phyloP scores from a whole-genome alignment of 2,329 filamentous ascomycete genomes.

The Geosmithia morbida region DNA sequence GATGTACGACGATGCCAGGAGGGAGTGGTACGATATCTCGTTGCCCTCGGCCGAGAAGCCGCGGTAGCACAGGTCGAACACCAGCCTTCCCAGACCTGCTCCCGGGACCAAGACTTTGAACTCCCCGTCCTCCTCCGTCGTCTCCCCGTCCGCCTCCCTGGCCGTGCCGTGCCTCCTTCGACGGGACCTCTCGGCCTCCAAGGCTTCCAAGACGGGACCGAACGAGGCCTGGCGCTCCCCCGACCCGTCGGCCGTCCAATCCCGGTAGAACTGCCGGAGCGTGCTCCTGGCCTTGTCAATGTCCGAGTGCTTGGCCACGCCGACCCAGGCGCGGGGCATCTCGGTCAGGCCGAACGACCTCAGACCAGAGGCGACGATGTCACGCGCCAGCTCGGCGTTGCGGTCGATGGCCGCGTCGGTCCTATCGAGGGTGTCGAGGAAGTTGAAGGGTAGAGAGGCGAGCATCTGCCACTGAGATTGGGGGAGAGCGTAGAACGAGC shows the following conservation, averaged over 20 bases:
- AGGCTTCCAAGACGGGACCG: slow-evolving; percentile 51
- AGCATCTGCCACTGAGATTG: slow-evolving; percentile 73
- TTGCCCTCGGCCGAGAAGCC: slow-evolving; percentile 78
- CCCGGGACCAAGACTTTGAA: slow-evolving; percentile 73
- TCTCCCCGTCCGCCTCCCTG: slow-evolving; percentile 13
- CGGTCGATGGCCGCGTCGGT: slow-evolving; percentile 80
- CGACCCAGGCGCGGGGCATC: slow-evolving; percentile 52
- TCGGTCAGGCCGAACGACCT: slow-evolving; percentile 46
- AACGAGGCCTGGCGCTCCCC: slow-evolving; percentile 67
- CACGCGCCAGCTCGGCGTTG: slow-evolving; percentile 72
- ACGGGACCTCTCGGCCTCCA: slow-evolving; percentile 33
- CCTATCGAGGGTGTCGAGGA: slow-evolving; percentile 61
- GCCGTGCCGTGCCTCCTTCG: too few species aligned
- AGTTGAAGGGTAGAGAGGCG: slow-evolving; percentile 65
- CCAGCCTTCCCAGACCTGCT: slow-evolving; percentile 73
- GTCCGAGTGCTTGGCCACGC: slow-evolving; percentile 56
- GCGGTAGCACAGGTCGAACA: slow-evolving; percentile 66
- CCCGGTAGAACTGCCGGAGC: slow-evolving; percentile 83
- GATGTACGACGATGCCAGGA: slow-evolving; percentile 71
- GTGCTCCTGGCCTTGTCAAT: slow-evolving; percentile 88
- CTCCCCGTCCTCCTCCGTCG: slow-evolving; percentile 17
- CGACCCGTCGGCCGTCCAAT: slow-evolving; percentile 74
- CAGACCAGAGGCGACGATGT: slow-evolving; percentile 59
- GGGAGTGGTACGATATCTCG: slow-evolving; percentile 91
- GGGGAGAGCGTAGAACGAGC: slow-evolving; percentile 85